These are phyloP conservation scores for Wickerhamomyces rabaulensis DNA, from an alignment of 805 yeast species.

Conservation along the genomic window DNA sequence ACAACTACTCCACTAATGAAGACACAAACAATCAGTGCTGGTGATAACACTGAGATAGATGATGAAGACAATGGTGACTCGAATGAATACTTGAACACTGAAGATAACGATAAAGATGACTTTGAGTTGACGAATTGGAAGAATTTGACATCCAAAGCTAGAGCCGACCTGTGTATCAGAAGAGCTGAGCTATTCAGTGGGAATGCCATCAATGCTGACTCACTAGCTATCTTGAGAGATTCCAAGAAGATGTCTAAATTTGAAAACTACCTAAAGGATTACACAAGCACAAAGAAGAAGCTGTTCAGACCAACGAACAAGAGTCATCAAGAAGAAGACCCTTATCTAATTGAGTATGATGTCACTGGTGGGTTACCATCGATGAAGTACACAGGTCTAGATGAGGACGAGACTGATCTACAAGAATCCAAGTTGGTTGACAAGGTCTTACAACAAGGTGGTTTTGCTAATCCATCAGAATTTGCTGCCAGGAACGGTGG, in stretches of 20 bases:
- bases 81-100: conserved; percentile 38
- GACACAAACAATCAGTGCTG: conserved; percentile 11
- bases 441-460: conserved; percentile 30
- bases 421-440: conserved; percentile 42
- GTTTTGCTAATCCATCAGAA: conserved; percentile 29
- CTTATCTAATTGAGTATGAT: conserved; percentile 77
- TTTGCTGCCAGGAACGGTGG: conserved; percentile 48
- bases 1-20: conserved; percentile 2
- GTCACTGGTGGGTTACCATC: conserved; percentile 76
- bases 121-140: conserved; percentile 82
- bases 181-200: conserved; percentile 65
- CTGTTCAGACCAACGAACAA: conserved; percentile 24
- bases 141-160: conserved; percentile 67
- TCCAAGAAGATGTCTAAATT: conserved; percentile 63
- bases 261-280: conserved; percentile 27
- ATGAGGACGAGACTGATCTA: conserved; percentile 38
- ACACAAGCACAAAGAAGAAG: conserved; percentile 29
- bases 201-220: conserved; percentile 50
- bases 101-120: conserved; percentile 60
- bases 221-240: conserved; percentile 64
- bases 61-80: conserved; percentile 35
- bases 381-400: conserved; percentile 46
- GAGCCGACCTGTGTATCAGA: conserved; percentile 69
- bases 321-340: conserved; percentile 36
- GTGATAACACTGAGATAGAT: conserved; percentile 20